Evolutionary conservation across 805 yeast species (phyloP).

Genomic region (Zygosaccharomyces siamensis): DNA sequence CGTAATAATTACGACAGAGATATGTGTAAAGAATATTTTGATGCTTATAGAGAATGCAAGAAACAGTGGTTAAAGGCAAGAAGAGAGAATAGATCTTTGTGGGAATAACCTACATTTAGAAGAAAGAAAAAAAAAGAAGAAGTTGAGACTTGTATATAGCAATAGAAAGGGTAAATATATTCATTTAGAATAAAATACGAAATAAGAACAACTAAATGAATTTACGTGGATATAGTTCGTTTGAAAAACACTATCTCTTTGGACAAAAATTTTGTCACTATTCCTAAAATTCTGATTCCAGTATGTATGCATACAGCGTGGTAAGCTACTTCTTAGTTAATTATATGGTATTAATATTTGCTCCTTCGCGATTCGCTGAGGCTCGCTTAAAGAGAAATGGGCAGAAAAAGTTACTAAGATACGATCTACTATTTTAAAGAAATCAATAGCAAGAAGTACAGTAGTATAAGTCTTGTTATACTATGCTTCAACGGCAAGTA

Average conservation of each 20-base stretch:
- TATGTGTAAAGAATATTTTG: constrained; percentile 74
- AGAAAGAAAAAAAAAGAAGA: not conserved
- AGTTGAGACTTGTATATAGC: constrained; percentile 2
- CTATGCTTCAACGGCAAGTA: not conserved
- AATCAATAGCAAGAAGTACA: not conserved
- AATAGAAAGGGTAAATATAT: too few species aligned
- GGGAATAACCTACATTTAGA: constrained; percentile 20
- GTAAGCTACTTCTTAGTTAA: not conserved
- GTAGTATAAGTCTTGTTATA: not conserved
- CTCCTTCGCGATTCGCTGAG: not conserved
- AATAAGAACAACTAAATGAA: too few species aligned
- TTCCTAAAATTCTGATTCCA: too few species aligned
- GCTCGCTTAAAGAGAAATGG: not conserved
- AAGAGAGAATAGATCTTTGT: constrained; percentile 32
- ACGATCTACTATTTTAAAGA: not conserved
- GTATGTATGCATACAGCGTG: not conserved
- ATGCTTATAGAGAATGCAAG: constrained; percentile 89
- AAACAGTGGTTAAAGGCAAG: constrained; percentile 58
- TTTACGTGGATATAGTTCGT: too few species aligned
- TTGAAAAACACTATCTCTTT: too few species aligned
- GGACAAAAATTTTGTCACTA: too few species aligned
- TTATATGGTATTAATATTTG: not conserved
- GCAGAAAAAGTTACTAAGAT: not conserved
- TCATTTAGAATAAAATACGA: too few species aligned
- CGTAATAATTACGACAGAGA: constrained; percentile 66